These are phyloP conservation scores for Teunomyces funiuensis DNA, from an alignment of 805 yeast genomes.

Conservation along the genomic window DNA sequence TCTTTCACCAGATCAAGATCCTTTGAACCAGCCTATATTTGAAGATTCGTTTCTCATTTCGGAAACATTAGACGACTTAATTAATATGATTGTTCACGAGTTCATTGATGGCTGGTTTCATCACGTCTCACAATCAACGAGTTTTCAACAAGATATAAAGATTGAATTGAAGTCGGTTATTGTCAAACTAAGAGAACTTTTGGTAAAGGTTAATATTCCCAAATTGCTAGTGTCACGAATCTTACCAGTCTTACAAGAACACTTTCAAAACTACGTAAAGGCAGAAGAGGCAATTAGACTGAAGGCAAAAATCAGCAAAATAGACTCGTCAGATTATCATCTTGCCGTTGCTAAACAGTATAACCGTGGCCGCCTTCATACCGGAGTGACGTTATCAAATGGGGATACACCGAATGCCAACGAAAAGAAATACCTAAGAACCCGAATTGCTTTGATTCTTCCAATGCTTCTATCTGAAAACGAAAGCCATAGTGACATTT, in stretches of 20 bases:
- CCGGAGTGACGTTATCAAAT: conserved; percentile 46
- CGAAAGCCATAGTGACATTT: conserved; percentile 51
- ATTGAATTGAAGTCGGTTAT: conserved; percentile 44
- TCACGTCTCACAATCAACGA: conserved; percentile 35
- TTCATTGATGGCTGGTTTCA: conserved; percentile 60
- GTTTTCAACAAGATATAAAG: conserved; percentile 41
- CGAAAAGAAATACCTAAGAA: conserved; percentile 51
- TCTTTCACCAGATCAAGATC: background rate
- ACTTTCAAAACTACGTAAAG: conserved; percentile 50
- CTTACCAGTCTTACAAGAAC: conserved; percentile 66
- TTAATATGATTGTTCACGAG: conserved; percentile 47
- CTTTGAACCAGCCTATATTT: conserved; percentile 26
- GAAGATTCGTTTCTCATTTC: conserved; percentile 55
- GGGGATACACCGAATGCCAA: conserved; percentile 29
- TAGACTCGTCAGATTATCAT: conserved; percentile 34
- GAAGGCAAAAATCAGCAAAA: conserved; percentile 1
- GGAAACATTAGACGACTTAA: conserved; percentile 50
- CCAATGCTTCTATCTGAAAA: conserved; percentile 48
- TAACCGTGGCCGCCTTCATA: conserved; percentile 56
- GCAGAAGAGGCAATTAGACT: conserved; percentile 37
- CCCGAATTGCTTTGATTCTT: conserved; percentile 40
- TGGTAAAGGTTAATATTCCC: conserved; percentile 51
- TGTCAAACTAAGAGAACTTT: conserved; percentile 39
- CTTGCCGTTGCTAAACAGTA: conserved; percentile 44
- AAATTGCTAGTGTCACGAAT: conserved; percentile 55